These are phyloP conservation scores for Ogataea allantospora DNA, from an alignment of 805 yeast species.

Conservation along the genomic window DNA sequence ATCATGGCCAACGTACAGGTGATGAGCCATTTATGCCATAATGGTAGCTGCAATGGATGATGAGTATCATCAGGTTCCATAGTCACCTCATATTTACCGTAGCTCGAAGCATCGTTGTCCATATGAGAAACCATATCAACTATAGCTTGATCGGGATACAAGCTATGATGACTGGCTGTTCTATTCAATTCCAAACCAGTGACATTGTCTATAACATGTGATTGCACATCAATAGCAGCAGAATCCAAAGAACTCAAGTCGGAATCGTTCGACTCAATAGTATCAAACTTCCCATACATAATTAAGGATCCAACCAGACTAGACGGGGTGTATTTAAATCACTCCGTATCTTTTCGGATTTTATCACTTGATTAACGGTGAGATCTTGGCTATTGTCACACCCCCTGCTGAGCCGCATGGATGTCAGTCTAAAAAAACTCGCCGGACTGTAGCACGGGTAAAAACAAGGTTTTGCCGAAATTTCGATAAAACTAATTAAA, in stretches of 20 bases:
- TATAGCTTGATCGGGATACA: slow-evolving; percentile 22
- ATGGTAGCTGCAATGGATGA: slow-evolving; percentile 35
- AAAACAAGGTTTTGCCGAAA: slow-evolving; percentile 6
- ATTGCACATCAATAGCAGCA: background rate
- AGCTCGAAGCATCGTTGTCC: background rate
- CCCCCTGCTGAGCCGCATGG: slow-evolving; percentile 9
- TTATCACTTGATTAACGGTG: background rate
- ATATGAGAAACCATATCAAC: slow-evolving; percentile 7
- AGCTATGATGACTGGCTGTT: slow-evolving; percentile 17
- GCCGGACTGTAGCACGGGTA: slow-evolving; percentile 4
- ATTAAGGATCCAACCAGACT: background rate
- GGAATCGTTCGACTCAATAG: slow-evolving; percentile 1
- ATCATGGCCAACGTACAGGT: slow-evolving; percentile 52
- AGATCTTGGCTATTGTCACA: slow-evolving; percentile 1
- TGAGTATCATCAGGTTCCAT: slow-evolving; percentile 19
- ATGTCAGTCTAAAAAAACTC: background rate
- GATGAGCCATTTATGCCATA: slow-evolving; percentile 53
- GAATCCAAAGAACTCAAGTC: slow-evolving; percentile 6
- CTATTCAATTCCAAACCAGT: slow-evolving; percentile 6
- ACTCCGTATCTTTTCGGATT: slow-evolving; percentile 10
- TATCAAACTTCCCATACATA: background rate
- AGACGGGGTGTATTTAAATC: background rate
- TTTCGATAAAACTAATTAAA: slow-evolving; percentile 11
- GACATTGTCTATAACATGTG: background rate
- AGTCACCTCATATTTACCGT: slow-evolving; percentile 19